Evolutionary conservation across 495 filamentous ascomycete genomes (phyloP).

Genomic region (Hyaloscypha variabilis): DNA sequence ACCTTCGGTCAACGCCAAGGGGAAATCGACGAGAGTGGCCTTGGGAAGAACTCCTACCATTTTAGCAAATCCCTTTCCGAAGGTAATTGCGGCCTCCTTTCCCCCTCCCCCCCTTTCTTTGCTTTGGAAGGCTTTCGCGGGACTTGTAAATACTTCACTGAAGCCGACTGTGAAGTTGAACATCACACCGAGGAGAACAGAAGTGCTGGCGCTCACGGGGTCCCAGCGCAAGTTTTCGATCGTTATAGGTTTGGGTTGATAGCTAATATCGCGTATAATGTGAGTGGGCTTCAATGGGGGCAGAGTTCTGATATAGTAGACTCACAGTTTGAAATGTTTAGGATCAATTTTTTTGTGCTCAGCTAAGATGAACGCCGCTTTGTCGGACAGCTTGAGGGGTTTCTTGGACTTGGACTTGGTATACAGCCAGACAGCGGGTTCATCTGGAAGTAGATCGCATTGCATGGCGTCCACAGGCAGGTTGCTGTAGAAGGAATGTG

Average conservation of each 20-base stretch:
- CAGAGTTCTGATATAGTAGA: too few relatives aligned
- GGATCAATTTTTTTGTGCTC: conserved; percentile 20
- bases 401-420: conserved; percentile 2
- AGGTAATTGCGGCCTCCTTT: conserved; percentile 1
- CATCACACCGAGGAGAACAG: conserved; percentile 11
- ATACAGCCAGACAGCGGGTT: conserved; percentile 23
- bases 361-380: conserved; percentile 18
- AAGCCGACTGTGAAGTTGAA: too few relatives aligned
- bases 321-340: too few relatives aligned
- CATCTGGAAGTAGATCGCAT: conserved; percentile 39
- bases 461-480: conserved; percentile 16
- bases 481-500: conserved; percentile 25
- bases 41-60: not conserved
- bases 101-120: conserved; percentile 13
- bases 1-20: conserved; percentile 18
- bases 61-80: too few relatives aligned
- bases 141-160: conserved; percentile 2
- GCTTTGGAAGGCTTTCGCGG: conserved; percentile 3
- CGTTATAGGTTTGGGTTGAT: conserved; percentile 30
- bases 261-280: too few relatives aligned
- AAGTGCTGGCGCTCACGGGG: conserved; percentile 35
- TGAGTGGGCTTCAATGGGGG: too few relatives aligned
- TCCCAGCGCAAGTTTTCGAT: conserved; percentile 46
- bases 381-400: conserved; percentile 24
- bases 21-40: conserved; percentile 19